These are phyloP conservation scores for Tolypocladium capitatum DNA, from an alignment of 2,329 filamentous ascomycete species.

Conservation along the genomic window DNA sequence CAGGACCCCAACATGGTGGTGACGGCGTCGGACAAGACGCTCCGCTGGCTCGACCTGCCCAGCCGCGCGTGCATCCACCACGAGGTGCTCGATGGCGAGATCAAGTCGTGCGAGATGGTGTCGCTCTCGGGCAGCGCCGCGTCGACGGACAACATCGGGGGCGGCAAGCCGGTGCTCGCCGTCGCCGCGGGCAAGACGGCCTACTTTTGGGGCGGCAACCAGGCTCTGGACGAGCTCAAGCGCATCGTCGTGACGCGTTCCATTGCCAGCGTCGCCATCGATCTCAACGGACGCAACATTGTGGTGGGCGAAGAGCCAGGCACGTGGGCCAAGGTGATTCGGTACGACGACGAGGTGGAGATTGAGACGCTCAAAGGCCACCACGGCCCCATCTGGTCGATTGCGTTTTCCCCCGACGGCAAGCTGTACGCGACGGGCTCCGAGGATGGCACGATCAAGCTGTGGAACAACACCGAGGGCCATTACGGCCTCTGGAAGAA, in stretches of 20 bases:
- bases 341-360: slow-evolving; percentile 72
- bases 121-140: slow-evolving; percentile 46
- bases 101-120: slow-evolving; percentile 86
- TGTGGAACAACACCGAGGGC: slow-evolving; percentile 62
- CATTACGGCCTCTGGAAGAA: slow-evolving; percentile 52
- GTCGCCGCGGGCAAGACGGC: slow-evolving; percentile 90
- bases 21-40: slow-evolving; percentile 80
- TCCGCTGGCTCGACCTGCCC: slow-evolving; percentile 89
- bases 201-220: slow-evolving; percentile 75
- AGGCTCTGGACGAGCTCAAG: slow-evolving; percentile 63
- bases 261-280: slow-evolving; percentile 80
- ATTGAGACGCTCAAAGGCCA: slow-evolving; percentile 92
- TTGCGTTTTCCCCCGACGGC: slow-evolving; percentile 86
- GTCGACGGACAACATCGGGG: slow-evolving; percentile 48
- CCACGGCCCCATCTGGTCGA: slow-evolving; percentile 93
- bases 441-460: slow-evolving; percentile 94
- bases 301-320: slow-evolving; percentile 85
- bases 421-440: slow-evolving; percentile 94
- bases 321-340: slow-evolving; percentile 93
- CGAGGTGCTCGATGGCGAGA: slow-evolving; percentile 66
- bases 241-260: slow-evolving; percentile 68
- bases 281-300: slow-evolving; percentile 66
- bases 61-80: slow-evolving; percentile 62
- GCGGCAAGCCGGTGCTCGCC: slow-evolving; percentile 60
- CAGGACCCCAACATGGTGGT: slow-evolving; percentile 77